These are phyloP conservation scores for Isabelozyma rhagii DNA, from an alignment of 805 yeast genomes.

Conservation along the genomic window DNA sequence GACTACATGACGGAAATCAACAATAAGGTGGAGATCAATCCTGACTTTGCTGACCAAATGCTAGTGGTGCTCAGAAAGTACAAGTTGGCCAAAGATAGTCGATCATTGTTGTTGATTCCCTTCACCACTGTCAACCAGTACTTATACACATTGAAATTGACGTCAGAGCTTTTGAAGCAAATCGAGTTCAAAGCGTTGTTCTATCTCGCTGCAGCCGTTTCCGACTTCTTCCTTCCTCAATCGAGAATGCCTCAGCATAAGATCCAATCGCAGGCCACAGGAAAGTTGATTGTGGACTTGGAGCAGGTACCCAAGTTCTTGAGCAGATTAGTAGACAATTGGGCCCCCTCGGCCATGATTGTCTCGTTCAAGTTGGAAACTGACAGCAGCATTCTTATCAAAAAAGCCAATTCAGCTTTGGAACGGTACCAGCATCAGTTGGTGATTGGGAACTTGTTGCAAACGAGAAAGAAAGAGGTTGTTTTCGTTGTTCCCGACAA, in stretches of 20 bases:
- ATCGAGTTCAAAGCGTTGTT: conserved; percentile 63
- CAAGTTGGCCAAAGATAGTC: conserved; percentile 45
- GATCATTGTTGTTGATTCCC: conserved; percentile 67
- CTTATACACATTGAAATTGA: conserved; percentile 71
- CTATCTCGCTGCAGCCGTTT: conserved; percentile 95
- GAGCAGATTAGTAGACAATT: conserved; percentile 78
- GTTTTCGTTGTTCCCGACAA: conserved; percentile 67
- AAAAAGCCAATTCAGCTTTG: conserved; percentile 77
- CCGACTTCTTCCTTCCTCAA: conserved; percentile 90
- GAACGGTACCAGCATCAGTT: conserved; percentile 86
- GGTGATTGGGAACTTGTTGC: conserved; percentile 90
- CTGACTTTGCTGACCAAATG: conserved; percentile 61
- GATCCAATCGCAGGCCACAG: conserved; percentile 79
- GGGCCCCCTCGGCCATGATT: conserved; percentile 96
- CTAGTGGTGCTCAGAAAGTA: conserved; percentile 55
- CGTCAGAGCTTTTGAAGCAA: conserved; percentile 57
- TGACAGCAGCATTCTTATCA: conserved; percentile 63
- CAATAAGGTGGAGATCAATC: conserved; percentile 59
- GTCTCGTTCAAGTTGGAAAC: conserved; percentile 94
- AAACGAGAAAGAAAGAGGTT: conserved; percentile 83
- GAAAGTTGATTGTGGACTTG: conserved; percentile 76
- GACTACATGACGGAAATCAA: conserved; percentile 69
- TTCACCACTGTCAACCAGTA: conserved; percentile 96
- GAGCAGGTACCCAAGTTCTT: conserved; percentile 97
- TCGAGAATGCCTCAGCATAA: conserved; percentile 89